These are phyloP conservation scores for Zymoseptoria pseudotritici DNA, from an alignment of 2,329 filamentous ascomycete species.

Conservation along the genomic window DNA sequence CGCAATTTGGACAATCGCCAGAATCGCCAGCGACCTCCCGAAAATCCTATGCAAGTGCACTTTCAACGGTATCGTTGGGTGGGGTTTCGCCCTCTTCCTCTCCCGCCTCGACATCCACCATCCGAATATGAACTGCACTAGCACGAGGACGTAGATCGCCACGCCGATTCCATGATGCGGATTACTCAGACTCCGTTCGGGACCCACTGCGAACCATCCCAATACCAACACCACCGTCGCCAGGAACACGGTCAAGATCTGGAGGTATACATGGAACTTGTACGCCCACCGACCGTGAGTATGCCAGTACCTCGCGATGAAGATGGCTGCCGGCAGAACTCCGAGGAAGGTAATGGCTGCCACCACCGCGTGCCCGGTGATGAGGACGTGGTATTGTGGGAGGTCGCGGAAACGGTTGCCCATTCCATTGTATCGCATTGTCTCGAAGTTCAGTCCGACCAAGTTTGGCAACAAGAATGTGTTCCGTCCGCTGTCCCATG, in stretches of 20 bases:
- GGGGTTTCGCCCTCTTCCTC: slow-evolving; percentile 38
- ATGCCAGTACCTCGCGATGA: slow-evolving; percentile 65
- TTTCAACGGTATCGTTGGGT: slow-evolving; percentile 48
- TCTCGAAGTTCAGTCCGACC: slow-evolving; percentile 68
- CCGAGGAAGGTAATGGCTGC: slow-evolving; percentile 67
- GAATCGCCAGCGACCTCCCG: slow-evolving; percentile 66
- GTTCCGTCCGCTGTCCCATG: slow-evolving; percentile 72
- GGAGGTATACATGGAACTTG: slow-evolving; percentile 65
- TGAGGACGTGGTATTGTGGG: slow-evolving; percentile 61
- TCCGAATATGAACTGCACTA: slow-evolving; percentile 65
- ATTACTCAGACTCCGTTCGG: slow-evolving; percentile 63
- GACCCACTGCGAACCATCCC: slow-evolving; percentile 72
- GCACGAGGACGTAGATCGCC: slow-evolving; percentile 65
- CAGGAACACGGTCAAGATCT: slow-evolving; percentile 61
- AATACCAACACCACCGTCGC: slow-evolving; percentile 65
- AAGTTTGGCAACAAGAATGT: slow-evolving; percentile 73
- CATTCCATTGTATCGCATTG: slow-evolving; percentile 84
- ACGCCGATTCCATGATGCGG: slow-evolving; percentile 80
- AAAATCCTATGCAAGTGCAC: slow-evolving; percentile 73
- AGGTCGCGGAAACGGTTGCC: slow-evolving; percentile 68
- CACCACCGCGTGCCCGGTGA: slow-evolving; percentile 64
- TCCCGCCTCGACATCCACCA: slow-evolving; percentile 53
- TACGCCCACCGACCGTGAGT: slow-evolving; percentile 49
- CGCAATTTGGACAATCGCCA: slow-evolving; percentile 81
- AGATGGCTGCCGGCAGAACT: slow-evolving; percentile 65